A percentile compares a stretch with the other conserved stretches of the same genome.
Conservation (phyloP, 257 asterid genomes). For the Paraleonurus japonicus region DNA sequence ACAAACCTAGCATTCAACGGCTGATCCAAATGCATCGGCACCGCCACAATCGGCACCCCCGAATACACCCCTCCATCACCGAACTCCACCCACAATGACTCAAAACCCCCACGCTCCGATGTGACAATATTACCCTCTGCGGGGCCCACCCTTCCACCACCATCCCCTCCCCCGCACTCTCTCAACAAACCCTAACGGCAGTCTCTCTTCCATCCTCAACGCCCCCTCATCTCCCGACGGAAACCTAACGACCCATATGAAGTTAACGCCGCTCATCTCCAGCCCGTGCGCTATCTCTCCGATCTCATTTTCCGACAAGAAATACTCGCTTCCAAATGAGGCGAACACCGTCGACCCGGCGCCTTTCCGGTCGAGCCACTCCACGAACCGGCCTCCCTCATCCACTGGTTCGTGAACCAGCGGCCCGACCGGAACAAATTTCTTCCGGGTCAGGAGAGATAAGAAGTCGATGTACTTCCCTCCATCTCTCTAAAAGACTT, state of each 20-base stretch:
- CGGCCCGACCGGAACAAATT: constrained; percentile 51
- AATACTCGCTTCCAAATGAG: constrained; percentile 65
- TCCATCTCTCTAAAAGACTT: constrained; percentile 51
- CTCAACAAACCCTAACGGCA: constrained; percentile 47
- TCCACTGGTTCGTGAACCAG: constrained; percentile 34
- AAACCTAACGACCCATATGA: constrained; percentile 61
- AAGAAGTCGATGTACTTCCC: constrained; percentile 49
- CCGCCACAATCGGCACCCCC: constrained; percentile 53
- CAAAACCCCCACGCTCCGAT: constrained; percentile 50
- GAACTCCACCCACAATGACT: constrained; percentile 76
- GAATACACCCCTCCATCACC: constrained; percentile 48
- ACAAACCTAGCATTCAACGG: constrained; percentile 59
- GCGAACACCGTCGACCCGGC: constrained; percentile 48
- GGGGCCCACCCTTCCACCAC: constrained; percentile 60
- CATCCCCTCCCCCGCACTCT: constrained; percentile 40
- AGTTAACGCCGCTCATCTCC: constrained; percentile 50
- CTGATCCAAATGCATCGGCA: constrained; percentile 72
- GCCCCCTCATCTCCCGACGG: constrained; percentile 26
- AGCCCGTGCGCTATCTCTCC: constrained; percentile 58
- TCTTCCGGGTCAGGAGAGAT: constrained; percentile 28
- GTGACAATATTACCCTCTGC: constrained; percentile 45
- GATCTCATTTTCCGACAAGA: constrained; percentile 45
- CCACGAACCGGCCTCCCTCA: constrained; percentile 16
- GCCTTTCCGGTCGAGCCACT: constrained; percentile 52
- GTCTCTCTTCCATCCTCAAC: neutral